phyloP scores from a whole-genome alignment of 2,329 filamentous ascomycete species.

The Coniochaeta pulveracea region DNA sequence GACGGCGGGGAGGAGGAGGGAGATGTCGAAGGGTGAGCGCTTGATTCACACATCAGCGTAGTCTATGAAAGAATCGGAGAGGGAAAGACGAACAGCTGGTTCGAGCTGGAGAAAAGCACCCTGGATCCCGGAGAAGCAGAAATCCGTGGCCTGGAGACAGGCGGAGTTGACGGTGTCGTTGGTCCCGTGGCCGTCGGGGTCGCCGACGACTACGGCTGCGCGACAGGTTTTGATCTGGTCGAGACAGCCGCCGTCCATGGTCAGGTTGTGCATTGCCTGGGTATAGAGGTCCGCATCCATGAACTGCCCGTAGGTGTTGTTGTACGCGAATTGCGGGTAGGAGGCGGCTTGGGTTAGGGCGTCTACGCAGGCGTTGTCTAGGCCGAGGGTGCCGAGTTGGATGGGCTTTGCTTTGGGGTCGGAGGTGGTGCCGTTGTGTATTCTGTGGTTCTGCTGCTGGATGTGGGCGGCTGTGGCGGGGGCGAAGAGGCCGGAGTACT shows the following conservation, averaged over 20 bases:
- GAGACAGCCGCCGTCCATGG: constrained; percentile 6
- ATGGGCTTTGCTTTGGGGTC: constrained; percentile 10
- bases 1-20: background rate
- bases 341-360: constrained; percentile 11
- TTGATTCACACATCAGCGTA: constrained; percentile 27
- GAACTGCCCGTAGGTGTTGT: constrained; percentile 11
- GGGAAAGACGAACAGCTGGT: background rate
- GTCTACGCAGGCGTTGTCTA: constrained; percentile 16
- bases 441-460: constrained; percentile 13
- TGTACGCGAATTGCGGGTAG: constrained; percentile 11
- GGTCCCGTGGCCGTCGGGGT: constrained; percentile 23
- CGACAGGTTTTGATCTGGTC: constrained; percentile 7
- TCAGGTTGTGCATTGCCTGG: constrained; percentile 5
- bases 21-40: constrained; percentile 18
- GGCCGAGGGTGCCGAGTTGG: constrained; percentile 14
- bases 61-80: too few relatives aligned
- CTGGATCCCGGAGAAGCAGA: constrained; percentile 6
- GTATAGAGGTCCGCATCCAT: constrained; percentile 7
- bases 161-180: constrained; percentile 7
- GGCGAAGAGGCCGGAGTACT: constrained; percentile 20
- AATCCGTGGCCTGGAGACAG: constrained; percentile 4
- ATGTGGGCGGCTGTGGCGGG: constrained; percentile 17
- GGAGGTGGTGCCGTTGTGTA: constrained; percentile 9
- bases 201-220: constrained; percentile 21
- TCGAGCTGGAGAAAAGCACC: constrained; percentile 20